phyloP scores from a whole-genome alignment of 148 eudicot species.

The Rhododendron vialii region DNA sequence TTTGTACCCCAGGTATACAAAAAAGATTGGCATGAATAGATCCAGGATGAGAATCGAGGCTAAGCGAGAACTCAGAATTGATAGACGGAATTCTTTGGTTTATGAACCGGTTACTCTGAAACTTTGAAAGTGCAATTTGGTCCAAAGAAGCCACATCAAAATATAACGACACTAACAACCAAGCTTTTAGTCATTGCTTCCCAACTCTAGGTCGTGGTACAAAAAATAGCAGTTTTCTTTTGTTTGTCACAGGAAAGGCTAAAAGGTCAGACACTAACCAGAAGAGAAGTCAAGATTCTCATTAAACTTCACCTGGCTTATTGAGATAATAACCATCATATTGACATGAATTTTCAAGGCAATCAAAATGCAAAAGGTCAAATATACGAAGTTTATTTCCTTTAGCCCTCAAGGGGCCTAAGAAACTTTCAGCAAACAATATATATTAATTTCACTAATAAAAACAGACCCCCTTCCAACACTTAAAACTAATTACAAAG shows the following conservation, averaged over 20 bases:
- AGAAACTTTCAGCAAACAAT: neutral
- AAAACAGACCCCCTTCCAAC: neutral
- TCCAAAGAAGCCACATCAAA: conserved; percentile 1
- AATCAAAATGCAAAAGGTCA: neutral
- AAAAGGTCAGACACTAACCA: neutral
- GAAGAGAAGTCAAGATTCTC: neutral
- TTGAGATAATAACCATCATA: neutral
- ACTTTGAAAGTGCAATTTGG: neutral
- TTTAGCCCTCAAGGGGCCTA: neutral
- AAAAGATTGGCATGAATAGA: neutral
- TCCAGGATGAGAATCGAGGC: neutral
- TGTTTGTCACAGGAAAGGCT: neutral
- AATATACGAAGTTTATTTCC: neutral
- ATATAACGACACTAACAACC: neutral
- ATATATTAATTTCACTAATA: neutral
- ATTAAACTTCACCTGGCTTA: neutral
- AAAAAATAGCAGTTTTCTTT: neutral
- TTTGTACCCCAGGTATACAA: neutral
- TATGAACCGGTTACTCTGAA: neutral
- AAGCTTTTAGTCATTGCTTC: neutral
- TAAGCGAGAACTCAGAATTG: neutral
- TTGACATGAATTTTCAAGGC: neutral
- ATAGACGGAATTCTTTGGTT: neutral
- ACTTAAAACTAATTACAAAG: neutral
- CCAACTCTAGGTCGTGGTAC: neutral